Evolutionary conservation across 352 stramenopile genomes (phyloP).

Genomic region (Nothophytophthora sp.): DNA sequence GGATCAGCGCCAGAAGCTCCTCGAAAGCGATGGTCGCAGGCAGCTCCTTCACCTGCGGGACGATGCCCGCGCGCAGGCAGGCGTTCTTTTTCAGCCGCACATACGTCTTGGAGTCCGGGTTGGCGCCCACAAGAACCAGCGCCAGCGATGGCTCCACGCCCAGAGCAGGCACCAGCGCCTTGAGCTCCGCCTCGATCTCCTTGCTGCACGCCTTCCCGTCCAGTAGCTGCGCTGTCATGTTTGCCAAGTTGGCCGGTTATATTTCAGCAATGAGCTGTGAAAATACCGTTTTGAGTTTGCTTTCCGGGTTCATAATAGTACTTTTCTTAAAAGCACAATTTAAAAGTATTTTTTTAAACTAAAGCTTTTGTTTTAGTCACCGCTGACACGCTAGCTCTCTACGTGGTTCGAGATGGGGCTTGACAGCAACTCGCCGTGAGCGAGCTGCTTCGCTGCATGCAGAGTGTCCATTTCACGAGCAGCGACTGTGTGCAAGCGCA

Average conservation of each 20-base stretch:
- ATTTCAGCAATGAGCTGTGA: too few relatives aligned
- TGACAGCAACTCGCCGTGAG: too few relatives aligned
- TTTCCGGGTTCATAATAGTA: too few relatives aligned
- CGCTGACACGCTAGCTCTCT: too few relatives aligned
- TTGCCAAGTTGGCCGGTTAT: background rate
- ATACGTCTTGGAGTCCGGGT: slow-evolving; percentile 95
- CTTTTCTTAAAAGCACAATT: too few relatives aligned
- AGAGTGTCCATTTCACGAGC: too few relatives aligned
- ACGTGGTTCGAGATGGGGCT: too few relatives aligned
- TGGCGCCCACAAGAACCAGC: slow-evolving; percentile 94
- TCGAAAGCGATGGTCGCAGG: slow-evolving; percentile 41
- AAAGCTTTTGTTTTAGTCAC: too few relatives aligned
- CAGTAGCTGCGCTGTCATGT: slow-evolving; percentile 42
- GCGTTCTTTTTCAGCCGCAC: slow-evolving; percentile 99
- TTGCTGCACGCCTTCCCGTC: slow-evolving; percentile 88
- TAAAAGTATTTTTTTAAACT: too few relatives aligned
- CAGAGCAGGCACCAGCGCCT: slow-evolving; percentile 54
- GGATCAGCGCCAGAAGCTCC: slow-evolving; percentile 67
- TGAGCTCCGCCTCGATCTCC: slow-evolving; percentile 87
- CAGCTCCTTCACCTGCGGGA: slow-evolving; percentile 76
- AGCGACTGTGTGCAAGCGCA: too few relatives aligned
- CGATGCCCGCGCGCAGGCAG: slow-evolving; percentile 93
- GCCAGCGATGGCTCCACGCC: slow-evolving; percentile 85
- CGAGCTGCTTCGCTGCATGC: too few relatives aligned
- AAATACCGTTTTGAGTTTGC: too few relatives aligned